These are phyloP conservation scores for Aspergillus felis DNA, from an alignment of 2,329 filamentous ascomycete genomes.

Conservation along the genomic window DNA sequence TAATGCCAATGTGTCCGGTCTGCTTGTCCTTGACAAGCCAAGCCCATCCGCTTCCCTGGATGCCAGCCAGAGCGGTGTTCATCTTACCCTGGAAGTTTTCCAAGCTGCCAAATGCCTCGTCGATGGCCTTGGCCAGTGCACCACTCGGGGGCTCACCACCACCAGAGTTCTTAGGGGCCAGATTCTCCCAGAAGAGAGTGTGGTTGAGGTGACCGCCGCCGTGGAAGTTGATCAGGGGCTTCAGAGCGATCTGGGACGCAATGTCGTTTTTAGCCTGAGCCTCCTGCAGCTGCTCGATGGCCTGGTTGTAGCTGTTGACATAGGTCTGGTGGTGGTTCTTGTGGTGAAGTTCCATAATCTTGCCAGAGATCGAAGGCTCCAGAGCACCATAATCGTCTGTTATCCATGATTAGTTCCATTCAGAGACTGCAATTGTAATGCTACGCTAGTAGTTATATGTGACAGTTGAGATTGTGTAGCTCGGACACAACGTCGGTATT, in stretches of 20 bases:
- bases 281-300: slow-evolving; percentile 65
- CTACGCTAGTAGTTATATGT: not conserved
- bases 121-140: slow-evolving; percentile 55
- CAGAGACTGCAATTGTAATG: not conserved
- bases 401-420: slow-evolving; percentile 4
- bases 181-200: slow-evolving; percentile 64
- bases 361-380: slow-evolving; percentile 74
- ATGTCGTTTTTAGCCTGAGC: slow-evolving; percentile 54
- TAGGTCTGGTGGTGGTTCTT: slow-evolving; percentile 93
- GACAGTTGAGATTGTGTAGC: not conserved
- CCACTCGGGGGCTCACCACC: slow-evolving; percentile 62
- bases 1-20: slow-evolving; percentile 54
- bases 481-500: not conserved
- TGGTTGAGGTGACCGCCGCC: slow-evolving; percentile 63
- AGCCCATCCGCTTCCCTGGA: slow-evolving; percentile 63
- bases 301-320: slow-evolving; percentile 81
- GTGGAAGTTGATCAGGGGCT: slow-evolving; percentile 62
- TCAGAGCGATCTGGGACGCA: slow-evolving; percentile 54
- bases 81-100: slow-evolving; percentile 60
- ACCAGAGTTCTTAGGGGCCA: slow-evolving; percentile 58
- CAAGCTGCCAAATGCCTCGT: slow-evolving; percentile 56
- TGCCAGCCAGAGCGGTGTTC: slow-evolving; percentile 60
- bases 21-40: slow-evolving; percentile 61
- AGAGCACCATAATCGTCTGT: slow-evolving; percentile 94
- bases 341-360: slow-evolving; percentile 97